Percentiles rank a stretch among this genome's conserved stretches.
These are phyloP conservation scores for Fraxinus velutina DNA, from an alignment of 305 asterid species.

Conservation along the genomic window DNA sequence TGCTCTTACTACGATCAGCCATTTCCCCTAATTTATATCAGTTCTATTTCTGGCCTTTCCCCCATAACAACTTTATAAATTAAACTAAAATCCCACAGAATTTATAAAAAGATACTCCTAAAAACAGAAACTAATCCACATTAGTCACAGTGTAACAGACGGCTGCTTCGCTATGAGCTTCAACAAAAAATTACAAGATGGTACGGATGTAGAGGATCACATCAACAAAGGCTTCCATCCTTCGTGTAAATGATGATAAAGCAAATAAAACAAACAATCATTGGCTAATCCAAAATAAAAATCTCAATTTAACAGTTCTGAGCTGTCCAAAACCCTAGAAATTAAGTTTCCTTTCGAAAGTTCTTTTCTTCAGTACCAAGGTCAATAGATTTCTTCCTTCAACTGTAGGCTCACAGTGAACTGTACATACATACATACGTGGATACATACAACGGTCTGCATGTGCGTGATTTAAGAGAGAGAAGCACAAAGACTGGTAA, in stretches of 20 bases:
- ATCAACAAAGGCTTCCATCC: background rate
- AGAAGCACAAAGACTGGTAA: background rate
- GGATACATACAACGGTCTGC: background rate
- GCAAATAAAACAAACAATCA: conserved; percentile 13
- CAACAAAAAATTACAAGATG: conserved; percentile 17
- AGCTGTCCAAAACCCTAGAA: conserved; percentile 24
- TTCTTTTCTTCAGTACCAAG: conserved; percentile 53
- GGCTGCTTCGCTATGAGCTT: conserved; percentile 12
- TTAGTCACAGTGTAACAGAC: background rate
- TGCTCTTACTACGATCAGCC: conserved; percentile 37
- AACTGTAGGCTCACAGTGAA: conserved; percentile 18
- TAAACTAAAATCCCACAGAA: background rate
- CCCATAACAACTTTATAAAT: background rate
- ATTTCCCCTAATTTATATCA: conserved; percentile 23
- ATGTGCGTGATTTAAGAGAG: conserved; percentile 20
- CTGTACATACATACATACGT: background rate
- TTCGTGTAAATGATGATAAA: background rate
- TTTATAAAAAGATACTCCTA: background rate
- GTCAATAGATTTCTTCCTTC: conserved; percentile 47
- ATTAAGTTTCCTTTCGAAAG: conserved; percentile 16
- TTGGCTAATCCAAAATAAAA: background rate
- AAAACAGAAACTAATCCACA: background rate
- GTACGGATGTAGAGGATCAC: conserved; percentile 6
- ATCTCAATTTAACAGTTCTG: conserved; percentile 6
- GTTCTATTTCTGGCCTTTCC: background rate